Evolutionary conservation across 768 basidiomycete genomes (phyloP), one percentile per base, ranked within the genome.

Genomic region (Coprinopsis strossmayeri): DNA sequence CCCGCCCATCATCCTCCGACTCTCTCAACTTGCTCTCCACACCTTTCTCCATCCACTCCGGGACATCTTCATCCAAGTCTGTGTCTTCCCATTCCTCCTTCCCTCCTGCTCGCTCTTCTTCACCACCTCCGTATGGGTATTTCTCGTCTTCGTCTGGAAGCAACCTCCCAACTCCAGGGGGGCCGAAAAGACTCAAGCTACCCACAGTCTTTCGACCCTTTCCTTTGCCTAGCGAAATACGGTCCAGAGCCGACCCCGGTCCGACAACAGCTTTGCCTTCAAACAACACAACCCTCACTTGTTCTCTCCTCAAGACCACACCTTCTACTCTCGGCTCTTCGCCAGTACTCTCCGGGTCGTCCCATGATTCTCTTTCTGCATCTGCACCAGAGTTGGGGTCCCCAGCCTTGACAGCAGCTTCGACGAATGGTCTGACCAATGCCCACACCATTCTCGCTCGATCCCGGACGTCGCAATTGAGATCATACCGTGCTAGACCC

Each of bases 11-110:
- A 9, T 84, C 82, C 39, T 75, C 77, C 17, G 68, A 71, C 52
- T 91, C 85, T 50, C 94, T 77, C 48, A 97, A 65, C 0, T 77
- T 71, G 1, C 87, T 68, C 55, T 92, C 89, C 3, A 89, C 89
- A 0, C 91, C 92, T 47, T 79, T 73, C 62, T 94, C 91, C 3
- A 87, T 72, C 94, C 94, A 96, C 57, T 91, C 90, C 0, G 91
- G 89, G 0, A 95, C 37, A 71, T 66, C 3, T 66, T 69, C 61
- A 81, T 70, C 10, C 69, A 49, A 20, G 40, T 35, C 45, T 1
- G 34, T 15, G 20, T 24, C 34, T 3, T 27, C 18, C 11, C 24
- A 7, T 10, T 24, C 45, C 30, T 46, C n/a, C 3, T 21, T 23
- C 34, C 23, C 34, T 10, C n/a, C n/a, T n/a, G n/a, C n/a, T n/a